phyloP scores from a whole-genome alignment of 228 moss, liverwort and hornwort genomes.

The Sphagnum magellanicum region DNA sequence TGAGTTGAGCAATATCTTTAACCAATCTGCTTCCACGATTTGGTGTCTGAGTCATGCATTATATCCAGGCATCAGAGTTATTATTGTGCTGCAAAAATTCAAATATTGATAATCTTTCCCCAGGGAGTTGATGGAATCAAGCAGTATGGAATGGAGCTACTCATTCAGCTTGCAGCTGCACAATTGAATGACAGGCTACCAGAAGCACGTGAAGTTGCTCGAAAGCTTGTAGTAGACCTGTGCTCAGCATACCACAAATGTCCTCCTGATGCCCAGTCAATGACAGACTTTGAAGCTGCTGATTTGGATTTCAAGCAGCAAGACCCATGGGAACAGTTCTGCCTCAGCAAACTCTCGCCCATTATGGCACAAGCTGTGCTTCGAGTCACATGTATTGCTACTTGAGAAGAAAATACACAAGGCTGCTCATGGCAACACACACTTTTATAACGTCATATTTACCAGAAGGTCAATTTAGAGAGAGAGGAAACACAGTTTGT shows the following conservation, averaged over 20 bases:
- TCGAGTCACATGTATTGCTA: conserved; percentile 80
- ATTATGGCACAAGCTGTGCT: conserved; percentile 94
- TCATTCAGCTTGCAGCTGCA: conserved; percentile 79
- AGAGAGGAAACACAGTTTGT: too few relatives aligned
- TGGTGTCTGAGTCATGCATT: background rate
- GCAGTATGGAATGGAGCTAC: conserved; percentile 63
- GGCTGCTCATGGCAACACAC: too few relatives aligned
- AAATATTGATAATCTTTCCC: background rate
- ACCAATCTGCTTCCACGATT: background rate
- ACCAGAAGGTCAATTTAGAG: too few relatives aligned
- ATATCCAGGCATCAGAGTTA: background rate
- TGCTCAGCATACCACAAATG: conserved; percentile 68
- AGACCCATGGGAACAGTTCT: conserved; percentile 85
- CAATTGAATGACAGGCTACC: conserved; percentile 95
- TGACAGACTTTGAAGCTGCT: conserved; percentile 12
- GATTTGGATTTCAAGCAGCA: conserved; percentile 27
- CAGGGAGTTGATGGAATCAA: conserved; percentile 84
- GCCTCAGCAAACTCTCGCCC: conserved; percentile 73
- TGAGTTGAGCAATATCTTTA: too few relatives aligned
- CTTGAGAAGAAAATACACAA: conserved; percentile 10
- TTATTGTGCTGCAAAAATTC: background rate
- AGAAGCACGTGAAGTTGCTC: conserved; percentile 96
- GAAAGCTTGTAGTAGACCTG: conserved; percentile 82
- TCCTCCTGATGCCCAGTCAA: conserved; percentile 20
- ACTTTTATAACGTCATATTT: too few relatives aligned